A percentile compares a stretch with the other conserved stretches of the same genome.
Evolutionary conservation across 805 yeast species (phyloP).

Genomic region (Candida tallmaniae): DNA sequence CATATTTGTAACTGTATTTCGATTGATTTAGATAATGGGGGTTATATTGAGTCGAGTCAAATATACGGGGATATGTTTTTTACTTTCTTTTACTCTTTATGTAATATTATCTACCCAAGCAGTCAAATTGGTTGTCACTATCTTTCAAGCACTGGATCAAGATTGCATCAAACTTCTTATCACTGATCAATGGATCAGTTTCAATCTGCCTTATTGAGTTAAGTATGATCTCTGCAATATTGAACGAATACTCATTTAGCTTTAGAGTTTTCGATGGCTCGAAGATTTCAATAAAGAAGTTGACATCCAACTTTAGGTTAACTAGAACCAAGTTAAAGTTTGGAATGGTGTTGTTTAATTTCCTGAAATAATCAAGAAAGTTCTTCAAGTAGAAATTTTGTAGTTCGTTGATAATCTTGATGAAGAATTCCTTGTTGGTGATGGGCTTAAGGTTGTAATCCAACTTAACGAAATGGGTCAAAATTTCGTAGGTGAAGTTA

Average conservation of each 20-base stretch:
- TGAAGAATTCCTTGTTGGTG: constrained; percentile 32
- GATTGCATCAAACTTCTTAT: constrained; percentile 11
- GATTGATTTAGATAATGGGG: constrained; percentile 9
- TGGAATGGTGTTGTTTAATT: constrained; percentile 12
- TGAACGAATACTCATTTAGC: constrained; percentile 31
- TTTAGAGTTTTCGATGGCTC: constrained; percentile 29
- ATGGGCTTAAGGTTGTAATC: constrained; percentile 38
- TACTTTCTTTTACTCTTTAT: background rate
- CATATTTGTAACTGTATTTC: background rate
- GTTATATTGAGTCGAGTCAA: constrained; percentile 13
- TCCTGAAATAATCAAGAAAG: constrained; percentile 28
- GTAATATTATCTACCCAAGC: constrained; percentile 16
- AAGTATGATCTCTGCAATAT: constrained; percentile 27
- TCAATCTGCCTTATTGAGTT: constrained; percentile 24
- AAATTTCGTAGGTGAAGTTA: constrained; percentile 34
- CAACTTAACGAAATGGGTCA: constrained; percentile 38
- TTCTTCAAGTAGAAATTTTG: constrained; percentile 32
- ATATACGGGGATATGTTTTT: constrained; percentile 5
- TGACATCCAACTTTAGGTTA: constrained; percentile 33
- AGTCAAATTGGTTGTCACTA: constrained; percentile 25
- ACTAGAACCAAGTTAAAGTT: constrained; percentile 14
- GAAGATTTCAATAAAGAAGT: constrained; percentile 36
- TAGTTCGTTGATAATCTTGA: constrained; percentile 32
- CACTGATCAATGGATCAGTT: constrained; percentile 7
- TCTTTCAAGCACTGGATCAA: constrained; percentile 11